Evolutionary conservation across 139 green algal species (phyloP).

Genomic region (Spirogloea muscicola): DNA sequence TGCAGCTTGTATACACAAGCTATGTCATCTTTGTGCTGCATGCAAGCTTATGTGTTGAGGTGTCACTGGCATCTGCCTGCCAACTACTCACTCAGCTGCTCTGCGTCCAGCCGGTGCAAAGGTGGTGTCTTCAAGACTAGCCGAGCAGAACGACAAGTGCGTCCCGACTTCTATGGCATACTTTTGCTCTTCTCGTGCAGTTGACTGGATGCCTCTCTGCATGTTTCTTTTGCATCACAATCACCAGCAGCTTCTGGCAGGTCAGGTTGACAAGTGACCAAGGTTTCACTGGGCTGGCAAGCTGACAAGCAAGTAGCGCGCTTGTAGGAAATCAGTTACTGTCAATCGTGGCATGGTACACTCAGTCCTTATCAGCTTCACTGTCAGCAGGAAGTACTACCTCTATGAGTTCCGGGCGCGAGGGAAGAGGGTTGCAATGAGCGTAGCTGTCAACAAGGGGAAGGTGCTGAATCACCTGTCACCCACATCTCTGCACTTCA

Average conservation of each 20-base stretch:
- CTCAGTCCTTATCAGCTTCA: too few relatives aligned
- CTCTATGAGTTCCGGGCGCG: conserved; percentile 11
- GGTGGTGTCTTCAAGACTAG: not conserved
- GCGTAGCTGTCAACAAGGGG: not conserved
- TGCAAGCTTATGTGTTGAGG: not conserved
- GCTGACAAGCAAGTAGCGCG: not conserved
- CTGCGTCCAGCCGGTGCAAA: not conserved
- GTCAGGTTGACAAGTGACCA: not conserved
- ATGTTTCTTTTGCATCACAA: not conserved
- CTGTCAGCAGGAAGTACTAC: conserved; percentile 10
- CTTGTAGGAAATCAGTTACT: not conserved
- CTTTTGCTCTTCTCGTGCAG: too few relatives aligned
- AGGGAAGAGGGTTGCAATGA: not conserved
- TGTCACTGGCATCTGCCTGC: not conserved
- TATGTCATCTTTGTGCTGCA: not conserved
- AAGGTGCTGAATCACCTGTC: too few relatives aligned
- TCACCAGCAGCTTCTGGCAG: not conserved
- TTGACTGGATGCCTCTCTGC: not conserved
- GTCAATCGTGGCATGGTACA: not conserved
- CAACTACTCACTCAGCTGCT: not conserved
- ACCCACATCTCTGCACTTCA: too few relatives aligned
- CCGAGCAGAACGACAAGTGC: too few relatives aligned
- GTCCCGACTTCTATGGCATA: too few relatives aligned
- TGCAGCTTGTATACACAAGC: not conserved
- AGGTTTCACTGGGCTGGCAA: not conserved